Conservation (phyloP, 1,284 basidiomycete genomes). For the Termitomyces sp. region DNA sequence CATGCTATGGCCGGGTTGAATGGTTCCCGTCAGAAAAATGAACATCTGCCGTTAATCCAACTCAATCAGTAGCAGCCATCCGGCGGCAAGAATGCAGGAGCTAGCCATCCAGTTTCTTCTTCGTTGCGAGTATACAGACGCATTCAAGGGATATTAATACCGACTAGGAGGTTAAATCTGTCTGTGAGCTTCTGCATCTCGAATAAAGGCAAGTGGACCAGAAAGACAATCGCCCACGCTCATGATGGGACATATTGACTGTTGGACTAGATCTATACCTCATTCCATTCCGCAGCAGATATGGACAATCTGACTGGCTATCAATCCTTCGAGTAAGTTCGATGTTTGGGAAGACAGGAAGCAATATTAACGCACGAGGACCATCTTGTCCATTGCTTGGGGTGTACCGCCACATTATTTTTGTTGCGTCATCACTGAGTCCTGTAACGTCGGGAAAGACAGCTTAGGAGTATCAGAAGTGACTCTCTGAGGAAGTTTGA, state of each 20-base stretch:
- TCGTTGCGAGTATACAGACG: neutral
- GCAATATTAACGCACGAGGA: neutral
- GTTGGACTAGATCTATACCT: neutral
- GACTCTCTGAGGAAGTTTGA: neutral
- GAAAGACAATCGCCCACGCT: neutral
- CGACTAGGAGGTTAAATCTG: neutral
- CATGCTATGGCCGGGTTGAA: neutral
- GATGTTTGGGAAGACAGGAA: neutral
- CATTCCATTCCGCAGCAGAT: neutral
- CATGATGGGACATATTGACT: neutral
- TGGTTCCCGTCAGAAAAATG: neutral
- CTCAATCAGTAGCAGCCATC: neutral
- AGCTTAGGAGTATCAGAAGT: neutral
- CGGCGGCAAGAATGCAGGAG: neutral
- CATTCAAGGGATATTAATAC: neutral
- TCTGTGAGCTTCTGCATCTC: neutral
- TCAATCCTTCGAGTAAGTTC: neutral
- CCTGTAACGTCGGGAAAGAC: neutral
- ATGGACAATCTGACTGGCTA: neutral
- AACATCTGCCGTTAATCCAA: neutral
- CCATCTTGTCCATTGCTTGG: neutral
- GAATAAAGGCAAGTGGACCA: neutral
- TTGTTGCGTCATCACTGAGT: neutral
- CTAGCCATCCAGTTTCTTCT: neutral
- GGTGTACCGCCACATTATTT: neutral